Base-by-base conservation (phyloP, 495 filamentous ascomycete genomes). In the Neurospora tetraspora region DNA sequence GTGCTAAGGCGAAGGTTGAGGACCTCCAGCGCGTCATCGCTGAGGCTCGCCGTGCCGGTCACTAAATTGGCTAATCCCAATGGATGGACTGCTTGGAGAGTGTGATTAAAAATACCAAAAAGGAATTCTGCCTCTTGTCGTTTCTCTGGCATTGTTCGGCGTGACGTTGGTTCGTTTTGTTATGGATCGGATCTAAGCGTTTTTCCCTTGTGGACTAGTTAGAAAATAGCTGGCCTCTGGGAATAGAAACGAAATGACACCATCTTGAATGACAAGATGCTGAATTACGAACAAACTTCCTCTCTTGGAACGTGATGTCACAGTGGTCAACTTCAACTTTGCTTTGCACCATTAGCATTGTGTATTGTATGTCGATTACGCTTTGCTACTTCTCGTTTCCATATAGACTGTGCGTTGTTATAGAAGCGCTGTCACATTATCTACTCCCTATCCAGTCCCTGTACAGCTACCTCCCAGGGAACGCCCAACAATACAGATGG, bases 1-100 rank as follows among this genome's bases (percentile, higher is more conserved):
- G 96, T 81, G 96, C 94, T 77, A 99, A 99, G 95, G 88, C 88
- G 81, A 98, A 98, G 94, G 96, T 98, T 76, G 96, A 99, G 82
- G 94, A 97, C 87, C 92, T 99, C 86, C 91, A 93, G 86, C 90
- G 92, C 79, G 92, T 98, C 83, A 98, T 98, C 85, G 94, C 94
- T 78, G 96, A 99, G 89, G 90, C 93, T 77, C 93, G 96, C 81
- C 89, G 96, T 74, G 82, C 82, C 80, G 85, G 85, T 85, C 92
- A 94, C 89, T 94, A 93, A 89, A 86, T 77, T 80, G 77, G 70
- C 6, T 27, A 37, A 76, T 34, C 14, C 31, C 36, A 10, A 43
- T 68, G 16, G 18, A 7, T 45, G 61, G 65, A 34, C n/a, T 73
- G 71, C 42, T 65, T 65, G 53, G 70, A 65, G 45, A 34, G 70